These are phyloP conservation scores for Peltaster fructicola DNA, from an alignment of 2,329 filamentous ascomycete species.

Conservation along the genomic window DNA sequence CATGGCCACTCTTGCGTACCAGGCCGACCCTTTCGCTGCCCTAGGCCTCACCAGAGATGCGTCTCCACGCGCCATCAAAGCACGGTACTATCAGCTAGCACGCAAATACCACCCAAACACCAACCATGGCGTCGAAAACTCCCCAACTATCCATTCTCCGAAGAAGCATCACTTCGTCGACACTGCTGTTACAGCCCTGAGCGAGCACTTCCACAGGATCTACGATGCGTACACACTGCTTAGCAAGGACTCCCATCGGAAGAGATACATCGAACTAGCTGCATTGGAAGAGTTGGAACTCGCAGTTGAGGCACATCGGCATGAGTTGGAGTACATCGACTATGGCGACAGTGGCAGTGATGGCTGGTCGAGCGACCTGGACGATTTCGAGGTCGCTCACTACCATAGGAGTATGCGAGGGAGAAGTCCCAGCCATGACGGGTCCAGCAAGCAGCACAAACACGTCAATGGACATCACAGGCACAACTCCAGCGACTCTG, in stretches of 20 bases:
- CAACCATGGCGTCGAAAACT: conserved; percentile 36
- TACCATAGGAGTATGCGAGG: conserved; percentile 1
- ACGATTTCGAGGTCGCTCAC: conserved; percentile 13
- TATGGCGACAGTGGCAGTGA: conserved; percentile 9
- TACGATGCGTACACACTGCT: conserved; percentile 16
- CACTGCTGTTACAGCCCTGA: too few species aligned
- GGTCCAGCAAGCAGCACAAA: too few species aligned
- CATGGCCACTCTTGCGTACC: conserved; percentile 6
- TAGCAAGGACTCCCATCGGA: conserved; percentile 12
- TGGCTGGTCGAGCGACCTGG: conserved; percentile 18
- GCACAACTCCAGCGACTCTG: too few species aligned
- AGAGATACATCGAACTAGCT: conserved; percentile 14
- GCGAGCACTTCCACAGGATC: conserved; percentile 15
- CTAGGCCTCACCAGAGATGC: conserved; percentile 56
- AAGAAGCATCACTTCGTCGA: too few species aligned
- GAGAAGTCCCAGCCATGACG: conserved; percentile 3
- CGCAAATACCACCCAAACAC: conserved; percentile 53
- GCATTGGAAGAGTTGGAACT: conserved; percentile 15
- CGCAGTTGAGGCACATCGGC: conserved; percentile 7
- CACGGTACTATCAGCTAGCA: conserved; percentile 77
- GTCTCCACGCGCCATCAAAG: conserved; percentile 64
- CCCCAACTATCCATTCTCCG: too few species aligned
- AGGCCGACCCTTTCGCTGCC: conserved; percentile 66
- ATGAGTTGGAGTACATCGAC: conserved; percentile 3
- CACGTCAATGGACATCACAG: too few species aligned